phyloP scores from a whole-genome alignment of 305 asterid genomes.

The Ilex paraguariensis region DNA sequence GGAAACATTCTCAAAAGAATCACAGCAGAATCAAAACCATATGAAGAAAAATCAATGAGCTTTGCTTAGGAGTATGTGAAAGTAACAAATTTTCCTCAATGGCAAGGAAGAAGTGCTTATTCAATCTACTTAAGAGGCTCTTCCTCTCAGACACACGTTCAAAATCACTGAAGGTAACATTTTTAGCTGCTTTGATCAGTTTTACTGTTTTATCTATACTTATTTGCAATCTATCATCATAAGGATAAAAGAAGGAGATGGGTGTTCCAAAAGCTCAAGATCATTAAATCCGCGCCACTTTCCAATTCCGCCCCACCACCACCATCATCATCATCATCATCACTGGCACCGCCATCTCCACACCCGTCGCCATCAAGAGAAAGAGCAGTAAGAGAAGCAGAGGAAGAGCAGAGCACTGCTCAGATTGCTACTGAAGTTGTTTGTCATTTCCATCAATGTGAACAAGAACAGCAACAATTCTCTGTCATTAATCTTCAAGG shows the following conservation, averaged over 20 bases:
- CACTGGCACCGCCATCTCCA: conserved; percentile 14
- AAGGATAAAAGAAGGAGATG: conserved; percentile 51
- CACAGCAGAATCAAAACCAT: no score
- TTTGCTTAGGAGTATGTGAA: no score
- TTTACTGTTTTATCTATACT: neutral
- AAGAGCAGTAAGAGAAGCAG: conserved; percentile 18
- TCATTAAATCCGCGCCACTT: conserved; percentile 34
- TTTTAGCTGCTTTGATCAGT: conserved; percentile 15
- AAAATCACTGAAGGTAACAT: conserved; percentile 10
- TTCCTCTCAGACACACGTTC: conserved; percentile 10
- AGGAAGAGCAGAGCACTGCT: conserved; percentile 14
- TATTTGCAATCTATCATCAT: conserved; percentile 11
- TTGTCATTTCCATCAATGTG: conserved; percentile 12
- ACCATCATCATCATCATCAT: no score
- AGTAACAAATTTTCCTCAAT: neutral
- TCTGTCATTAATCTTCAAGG: conserved; percentile 9
- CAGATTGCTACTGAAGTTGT: conserved; percentile 1
- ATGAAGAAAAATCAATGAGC: no score
- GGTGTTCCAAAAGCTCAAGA: conserved; percentile 45
- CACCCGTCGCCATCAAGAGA: conserved; percentile 31
- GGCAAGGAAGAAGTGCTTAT: conserved; percentile 20
- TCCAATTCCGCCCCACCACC: neutral
- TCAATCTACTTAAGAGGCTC: conserved; percentile 7
- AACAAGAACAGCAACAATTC: conserved; percentile 20
- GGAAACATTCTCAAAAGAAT: no score